Base-by-base conservation (phyloP, 345 rosid genomes). In the Aegle marmelos region DNA sequence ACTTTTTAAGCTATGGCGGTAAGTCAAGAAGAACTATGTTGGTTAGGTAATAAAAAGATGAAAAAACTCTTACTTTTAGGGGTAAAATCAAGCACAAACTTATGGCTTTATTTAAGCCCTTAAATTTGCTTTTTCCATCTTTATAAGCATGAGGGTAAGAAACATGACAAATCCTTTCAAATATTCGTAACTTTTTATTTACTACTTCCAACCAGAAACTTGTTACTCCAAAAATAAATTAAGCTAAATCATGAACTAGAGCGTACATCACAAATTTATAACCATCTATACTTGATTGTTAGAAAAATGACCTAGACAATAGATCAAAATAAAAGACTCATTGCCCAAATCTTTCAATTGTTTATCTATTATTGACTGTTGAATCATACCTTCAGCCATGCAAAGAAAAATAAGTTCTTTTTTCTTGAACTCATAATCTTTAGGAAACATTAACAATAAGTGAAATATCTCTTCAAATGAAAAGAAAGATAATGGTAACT, bases 11-110 rank as follows among this genome's bases (percentile, higher is more conserved):
- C 14, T 41, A 10, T 41, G 50, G 50, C 50, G 11, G 16, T 16
- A 41, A 41, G 50, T 54, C 57, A 21, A n/a, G 14, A 14, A 83
- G 19, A 22, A 76, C 69, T 21, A 0, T 37, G 21, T 3, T 25
- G 21, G 45, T n/a, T n/a, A 34, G 22, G 6, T 10, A 60, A 60
- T 1, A 5, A 39, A 0, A 0, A 2, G 13, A 0, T 39, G 3
- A 9, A 41, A 41, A 0, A 10, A 0, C 50, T 39, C 48, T 41
- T 10, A 0, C 48, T 0, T 41, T 41, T 17, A 84, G 72, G 3
- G 84, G 57, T 28, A 79, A 14, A 62, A 84, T n/a, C n/a, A 75
- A 1, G 84, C 86, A 66, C 27, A 84, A 30, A 31, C 62, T 1
- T 54, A 9, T n/a, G 21, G 53, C n/a, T 27, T 67, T 27, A 72